Base-by-base conservation (phyloP, 495 filamentous ascomycete genomes). In the Sphaerosporella brunnea region DNA sequence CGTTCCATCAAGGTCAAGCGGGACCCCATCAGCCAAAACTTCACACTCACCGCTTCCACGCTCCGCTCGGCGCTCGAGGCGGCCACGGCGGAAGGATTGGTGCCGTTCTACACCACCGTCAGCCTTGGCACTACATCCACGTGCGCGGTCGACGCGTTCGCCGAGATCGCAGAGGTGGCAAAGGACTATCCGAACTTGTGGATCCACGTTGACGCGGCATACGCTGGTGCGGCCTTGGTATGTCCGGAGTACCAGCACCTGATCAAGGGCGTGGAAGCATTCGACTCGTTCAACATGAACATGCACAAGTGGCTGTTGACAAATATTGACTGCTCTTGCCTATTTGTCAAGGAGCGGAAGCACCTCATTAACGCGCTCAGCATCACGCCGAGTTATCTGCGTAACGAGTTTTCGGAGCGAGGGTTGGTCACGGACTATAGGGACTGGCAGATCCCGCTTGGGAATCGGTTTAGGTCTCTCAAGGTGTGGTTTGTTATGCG, bases 401-500 rank as follows among this genome's bases (percentile, higher is more conserved):
- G 74, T 49, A 94, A 93, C 63, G 62, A 73, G 1, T 84, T 79
- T 63, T 80, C 79, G 0, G 82, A 86, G 49, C 71, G 70, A 36
- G 88, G 88, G 1, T 70, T 86, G 4, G 90, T 97, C 2, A 94
- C 85, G 28, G 90, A 97, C 60, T 95, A 97, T 65, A 76, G 90
- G 19, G 92, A 97, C 70, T 97, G 90, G 90, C 86, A 92, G 64
- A 94, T 97, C 58, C 90, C 90, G 10, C 74, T 97, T 0, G 90
- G 90, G 8, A 72, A 90, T 5, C 74, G 90, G n/a, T 95, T 97
- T 69, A 70, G 90, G 10, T 73, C 79, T 0, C 65, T 97, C 39
- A 97, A 97, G 69, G 81, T 95, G 57, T 97, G 90, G 90, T 95
- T 95, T 60, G 90, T 97, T 11, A 68, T 97, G 56, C 73, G 90